A percentile compares a stretch with the other conserved stretches of the same genome.
Evolutionary conservation across 2,329 filamentous ascomycete genomes (phyloP).

Genomic region (Epichloe scottii): DNA sequence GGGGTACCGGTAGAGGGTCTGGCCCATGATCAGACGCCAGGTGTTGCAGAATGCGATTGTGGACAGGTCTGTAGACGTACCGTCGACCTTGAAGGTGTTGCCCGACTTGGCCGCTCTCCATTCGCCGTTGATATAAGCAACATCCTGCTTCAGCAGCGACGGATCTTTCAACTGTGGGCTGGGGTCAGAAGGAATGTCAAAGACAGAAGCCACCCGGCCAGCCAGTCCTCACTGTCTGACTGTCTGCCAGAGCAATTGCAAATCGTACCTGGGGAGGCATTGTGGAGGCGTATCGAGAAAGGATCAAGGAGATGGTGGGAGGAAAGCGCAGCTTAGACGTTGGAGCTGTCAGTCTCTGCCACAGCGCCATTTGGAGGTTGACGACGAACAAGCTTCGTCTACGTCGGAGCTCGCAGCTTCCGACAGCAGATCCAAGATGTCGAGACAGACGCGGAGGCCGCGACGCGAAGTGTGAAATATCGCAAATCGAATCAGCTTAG

Average conservation of each 20-base stretch:
- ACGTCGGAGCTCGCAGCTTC: neutral
- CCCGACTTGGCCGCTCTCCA: conserved; percentile 79
- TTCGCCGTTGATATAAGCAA: conserved; percentile 81
- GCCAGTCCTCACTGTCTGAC: neutral
- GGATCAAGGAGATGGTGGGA: conserved; percentile 14
- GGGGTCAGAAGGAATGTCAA: neutral
- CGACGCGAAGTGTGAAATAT: too few relatives aligned
- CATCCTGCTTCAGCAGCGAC: conserved; percentile 72
- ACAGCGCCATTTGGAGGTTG: conserved; percentile 16
- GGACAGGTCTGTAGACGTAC: conserved; percentile 25
- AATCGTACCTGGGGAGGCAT: conserved; percentile 32
- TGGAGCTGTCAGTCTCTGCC: conserved; percentile 18
- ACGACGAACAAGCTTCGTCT: neutral
- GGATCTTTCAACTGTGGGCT: conserved; percentile 55
- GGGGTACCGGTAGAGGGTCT: conserved; percentile 69
- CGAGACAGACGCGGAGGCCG: neutral
- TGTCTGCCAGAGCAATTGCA: neutral
- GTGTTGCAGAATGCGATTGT: too few relatives aligned
- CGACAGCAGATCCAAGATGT: neutral
- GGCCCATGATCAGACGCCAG: neutral
- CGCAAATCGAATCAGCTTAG: too few relatives aligned
- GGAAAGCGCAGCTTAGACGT: conserved; percentile 18
- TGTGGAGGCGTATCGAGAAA: conserved; percentile 30
- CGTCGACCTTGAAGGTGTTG: conserved; percentile 80
- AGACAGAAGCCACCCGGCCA: neutral